Percentiles rank a stretch among this genome's conserved stretches.
These are phyloP conservation scores for Hygrocybe coccinea DNA, from an alignment of 768 basidiomycete genomes.

Conservation along the genomic window DNA sequence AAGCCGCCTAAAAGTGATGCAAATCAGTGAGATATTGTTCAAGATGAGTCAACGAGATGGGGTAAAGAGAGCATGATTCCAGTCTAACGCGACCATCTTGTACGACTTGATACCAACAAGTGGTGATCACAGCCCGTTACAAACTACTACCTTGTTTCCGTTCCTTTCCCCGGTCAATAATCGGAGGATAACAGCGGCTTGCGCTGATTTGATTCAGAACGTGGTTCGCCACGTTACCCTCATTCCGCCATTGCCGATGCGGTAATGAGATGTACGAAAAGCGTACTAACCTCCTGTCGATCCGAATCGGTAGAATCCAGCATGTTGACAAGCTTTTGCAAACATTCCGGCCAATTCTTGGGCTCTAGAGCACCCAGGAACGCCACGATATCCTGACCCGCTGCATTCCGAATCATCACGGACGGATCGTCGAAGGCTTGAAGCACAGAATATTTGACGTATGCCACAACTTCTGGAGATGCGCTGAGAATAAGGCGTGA, in stretches of 20 bases:
- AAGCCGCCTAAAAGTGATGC: conserved; percentile 59
- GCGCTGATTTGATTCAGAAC: too few species aligned
- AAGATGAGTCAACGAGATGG: conserved; percentile 6
- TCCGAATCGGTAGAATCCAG: conserved; percentile 71
- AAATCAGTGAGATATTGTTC: conserved; percentile 13
- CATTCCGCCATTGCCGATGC: too few species aligned
- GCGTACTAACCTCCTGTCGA: conserved; percentile 73
- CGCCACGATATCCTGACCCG: conserved; percentile 87
- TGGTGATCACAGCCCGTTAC: too few species aligned
- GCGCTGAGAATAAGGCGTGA: conserved; percentile 70
- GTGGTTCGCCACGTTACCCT: too few species aligned
- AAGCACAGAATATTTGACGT: conserved; percentile 71
- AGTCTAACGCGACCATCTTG: too few species aligned
- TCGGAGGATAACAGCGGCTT: too few species aligned
- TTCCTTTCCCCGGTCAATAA: too few species aligned
- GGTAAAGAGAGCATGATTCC: background rate
- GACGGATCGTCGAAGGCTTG: conserved; percentile 77
- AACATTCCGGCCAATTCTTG: conserved; percentile 91
- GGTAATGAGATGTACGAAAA: background rate
- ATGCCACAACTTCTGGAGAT: conserved; percentile 60
- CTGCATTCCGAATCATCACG: conserved; percentile 88
- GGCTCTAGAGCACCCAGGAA: conserved; percentile 86
- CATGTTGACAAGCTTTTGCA: conserved; percentile 76
- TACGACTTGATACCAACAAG: too few species aligned
- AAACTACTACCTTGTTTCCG: too few species aligned